Conservation (phyloP, 2,329 filamentous ascomycete species). For the Epichloe scottii region DNA sequence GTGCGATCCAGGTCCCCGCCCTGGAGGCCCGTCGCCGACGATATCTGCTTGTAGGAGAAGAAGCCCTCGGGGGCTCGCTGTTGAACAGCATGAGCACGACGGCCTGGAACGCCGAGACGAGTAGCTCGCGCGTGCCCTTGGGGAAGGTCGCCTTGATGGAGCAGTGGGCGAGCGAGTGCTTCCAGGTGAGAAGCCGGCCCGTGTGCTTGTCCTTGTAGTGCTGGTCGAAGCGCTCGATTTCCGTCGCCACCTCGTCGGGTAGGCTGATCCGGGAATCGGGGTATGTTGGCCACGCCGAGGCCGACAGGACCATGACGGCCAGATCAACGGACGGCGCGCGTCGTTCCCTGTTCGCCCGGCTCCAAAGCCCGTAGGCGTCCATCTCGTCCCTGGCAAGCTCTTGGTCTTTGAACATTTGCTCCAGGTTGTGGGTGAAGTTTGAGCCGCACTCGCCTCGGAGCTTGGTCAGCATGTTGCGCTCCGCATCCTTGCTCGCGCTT, state of each 20-base stretch:
- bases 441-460: constrained; percentile 88
- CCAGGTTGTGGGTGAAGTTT: constrained; percentile 90
- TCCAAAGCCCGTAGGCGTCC: constrained; percentile 66
- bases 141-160: constrained; percentile 71
- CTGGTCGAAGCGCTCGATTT: constrained; percentile 67
- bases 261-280: constrained; percentile 61
- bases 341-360: constrained; percentile 34
- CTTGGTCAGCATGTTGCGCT: constrained; percentile 87
- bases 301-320: constrained; percentile 79
- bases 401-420: constrained; percentile 99
- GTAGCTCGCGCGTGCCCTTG: constrained; percentile 71
- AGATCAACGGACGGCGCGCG: constrained; percentile 45
- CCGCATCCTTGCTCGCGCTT: constrained; percentile 88
- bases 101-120: constrained; percentile 86
- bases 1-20: constrained; percentile 77
- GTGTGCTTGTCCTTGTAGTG: constrained; percentile 88
- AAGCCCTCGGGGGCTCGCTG: constrained; percentile 44
- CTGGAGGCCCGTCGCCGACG: constrained; percentile 59
- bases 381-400: constrained; percentile 89
- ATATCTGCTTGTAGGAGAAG: constrained; percentile 64
- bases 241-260: constrained; percentile 60
- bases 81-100: constrained; percentile 89
- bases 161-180: constrained; percentile 85
- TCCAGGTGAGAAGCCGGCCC: constrained; percentile 79
- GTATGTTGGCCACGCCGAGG: constrained; percentile 87